Evolutionary conservation across 805 yeast species (phyloP).

Genomic region (Clavispora carvajalis): DNA sequence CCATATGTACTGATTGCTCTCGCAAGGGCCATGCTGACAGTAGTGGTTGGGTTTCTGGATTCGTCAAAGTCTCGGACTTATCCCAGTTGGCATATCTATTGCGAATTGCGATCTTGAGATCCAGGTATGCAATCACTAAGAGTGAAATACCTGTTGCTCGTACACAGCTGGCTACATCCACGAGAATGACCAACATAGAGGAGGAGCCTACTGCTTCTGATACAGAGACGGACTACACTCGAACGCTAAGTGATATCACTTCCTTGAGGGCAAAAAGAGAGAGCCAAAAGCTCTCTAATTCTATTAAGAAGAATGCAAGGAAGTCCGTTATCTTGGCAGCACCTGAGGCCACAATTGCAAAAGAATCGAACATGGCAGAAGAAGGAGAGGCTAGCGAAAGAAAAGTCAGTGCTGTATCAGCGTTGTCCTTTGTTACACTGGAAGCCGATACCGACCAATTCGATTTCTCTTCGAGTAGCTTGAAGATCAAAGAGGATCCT

Average conservation of each 20-base stretch:
- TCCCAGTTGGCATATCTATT: slow-evolving; percentile 71
- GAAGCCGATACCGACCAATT: slow-evolving; percentile 25
- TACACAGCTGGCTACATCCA: neutral
- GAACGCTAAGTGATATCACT: slow-evolving; percentile 71
- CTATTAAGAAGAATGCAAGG: slow-evolving; percentile 57
- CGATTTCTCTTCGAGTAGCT: slow-evolving; percentile 19
- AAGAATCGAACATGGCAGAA: slow-evolving; percentile 18
- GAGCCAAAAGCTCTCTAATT: slow-evolving; percentile 47
- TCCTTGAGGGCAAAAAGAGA: slow-evolving; percentile 71
- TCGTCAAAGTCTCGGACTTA: slow-evolving; percentile 60
- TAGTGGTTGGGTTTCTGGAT: slow-evolving; percentile 35
- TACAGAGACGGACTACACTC: slow-evolving; percentile 51
- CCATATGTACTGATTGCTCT: slow-evolving; percentile 64
- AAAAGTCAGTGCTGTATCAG: slow-evolving; percentile 22
- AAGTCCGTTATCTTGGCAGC: slow-evolving; percentile 63
- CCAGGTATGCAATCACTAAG: slow-evolving; percentile 51
- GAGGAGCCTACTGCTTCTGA: slow-evolving; percentile 12
- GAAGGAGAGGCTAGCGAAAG: slow-evolving; percentile 9
- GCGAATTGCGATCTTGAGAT: slow-evolving; percentile 78
- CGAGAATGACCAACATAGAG: slow-evolving; percentile 11
- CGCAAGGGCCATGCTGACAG: slow-evolving; percentile 38
- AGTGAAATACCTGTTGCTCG: slow-evolving; percentile 2
- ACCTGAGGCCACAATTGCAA: slow-evolving; percentile 45
- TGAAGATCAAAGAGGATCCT: slow-evolving; percentile 35
- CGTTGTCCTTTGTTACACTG: slow-evolving; percentile 23